Conservation (phyloP, 257 asterid species). For the Mitragyna speciosa region DNA sequence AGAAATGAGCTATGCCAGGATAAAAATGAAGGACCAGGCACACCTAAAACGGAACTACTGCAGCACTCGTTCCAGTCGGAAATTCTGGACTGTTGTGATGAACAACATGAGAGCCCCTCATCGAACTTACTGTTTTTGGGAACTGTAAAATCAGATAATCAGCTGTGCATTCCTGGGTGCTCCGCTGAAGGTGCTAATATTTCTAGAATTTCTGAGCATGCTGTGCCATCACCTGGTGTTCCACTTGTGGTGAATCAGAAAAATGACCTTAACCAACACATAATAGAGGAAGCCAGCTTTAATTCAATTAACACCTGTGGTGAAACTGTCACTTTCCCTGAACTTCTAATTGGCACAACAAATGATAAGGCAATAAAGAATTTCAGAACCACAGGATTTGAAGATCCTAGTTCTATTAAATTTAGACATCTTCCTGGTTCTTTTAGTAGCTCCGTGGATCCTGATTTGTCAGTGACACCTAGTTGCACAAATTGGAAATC, state of each 20-base stretch:
- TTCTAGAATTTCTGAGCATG: neutral
- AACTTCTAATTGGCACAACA: neutral
- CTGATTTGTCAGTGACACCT: neutral
- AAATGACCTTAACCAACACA: neutral
- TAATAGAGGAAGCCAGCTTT: neutral
- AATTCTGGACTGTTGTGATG: conserved; percentile 9
- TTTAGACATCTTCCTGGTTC: neutral
- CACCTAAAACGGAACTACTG: conserved; percentile 10
- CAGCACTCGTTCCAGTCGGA: conserved; percentile 17
- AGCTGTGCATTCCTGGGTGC: neutral
- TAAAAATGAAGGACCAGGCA: conserved; percentile 15
- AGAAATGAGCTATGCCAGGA: conserved; percentile 16
- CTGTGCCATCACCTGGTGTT: neutral
- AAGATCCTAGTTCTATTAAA: neutral
- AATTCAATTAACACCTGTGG: neutral
- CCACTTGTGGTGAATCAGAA: neutral
- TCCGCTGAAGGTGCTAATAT: neutral
- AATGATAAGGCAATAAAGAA: conserved; percentile 3
- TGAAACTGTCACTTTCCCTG: neutral
- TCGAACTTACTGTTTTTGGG: neutral
- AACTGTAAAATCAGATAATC: conserved; percentile 3
- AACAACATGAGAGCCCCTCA: conserved; percentile 13
- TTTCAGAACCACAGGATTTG: neutral
- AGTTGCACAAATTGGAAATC: conserved; percentile 7
- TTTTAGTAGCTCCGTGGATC: neutral